Percentiles rank a stretch among this genome's conserved stretches.
phyloP scores from a whole-genome alignment of 306 rosid species.

The Lablab purpureus region DNA sequence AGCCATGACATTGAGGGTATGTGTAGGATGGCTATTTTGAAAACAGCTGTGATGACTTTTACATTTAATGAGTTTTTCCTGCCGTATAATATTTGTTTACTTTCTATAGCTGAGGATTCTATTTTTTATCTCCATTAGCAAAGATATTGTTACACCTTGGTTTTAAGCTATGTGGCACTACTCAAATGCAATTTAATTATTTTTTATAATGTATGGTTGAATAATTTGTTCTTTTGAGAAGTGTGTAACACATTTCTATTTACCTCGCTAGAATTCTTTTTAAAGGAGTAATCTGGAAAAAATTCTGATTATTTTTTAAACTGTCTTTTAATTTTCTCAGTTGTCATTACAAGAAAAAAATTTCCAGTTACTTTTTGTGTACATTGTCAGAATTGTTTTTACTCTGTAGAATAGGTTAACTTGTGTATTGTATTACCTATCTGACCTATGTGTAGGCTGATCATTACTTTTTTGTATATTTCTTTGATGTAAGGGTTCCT shows the following conservation, averaged over 20 bases:
- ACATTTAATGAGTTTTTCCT: slow-evolving; percentile 14
- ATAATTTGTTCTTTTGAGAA: not conserved
- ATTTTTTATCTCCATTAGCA: not conserved
- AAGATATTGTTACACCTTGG: not conserved
- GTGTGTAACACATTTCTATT: slow-evolving; percentile 20
- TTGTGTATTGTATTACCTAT: no score
- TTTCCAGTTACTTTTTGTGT: slow-evolving; percentile 8
- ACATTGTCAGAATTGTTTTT: no score
- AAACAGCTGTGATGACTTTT: slow-evolving; percentile 21
- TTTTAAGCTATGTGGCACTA: slow-evolving; percentile 15
- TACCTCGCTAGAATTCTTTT: not conserved
- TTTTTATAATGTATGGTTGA: slow-evolving; percentile 16
- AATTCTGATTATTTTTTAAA: not conserved
- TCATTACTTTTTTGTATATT: no score
- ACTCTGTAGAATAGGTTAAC: no score
- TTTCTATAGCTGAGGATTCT: not conserved
- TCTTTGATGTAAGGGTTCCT: no score
- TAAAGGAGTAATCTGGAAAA: not conserved
- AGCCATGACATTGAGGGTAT: slow-evolving; percentile 70
- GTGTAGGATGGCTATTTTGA: slow-evolving; percentile 41
- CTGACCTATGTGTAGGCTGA: no score
- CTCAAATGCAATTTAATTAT: slow-evolving; percentile 8
- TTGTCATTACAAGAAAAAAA: not conserved
- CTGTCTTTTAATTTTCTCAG: slow-evolving; percentile 16
- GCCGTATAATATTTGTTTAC: slow-evolving; percentile 5